Evolutionary conservation across 805 yeast genomes (phyloP), one percentile per base, ranked within the genome.

Genomic region (Tetrapisispora arboricola): DNA sequence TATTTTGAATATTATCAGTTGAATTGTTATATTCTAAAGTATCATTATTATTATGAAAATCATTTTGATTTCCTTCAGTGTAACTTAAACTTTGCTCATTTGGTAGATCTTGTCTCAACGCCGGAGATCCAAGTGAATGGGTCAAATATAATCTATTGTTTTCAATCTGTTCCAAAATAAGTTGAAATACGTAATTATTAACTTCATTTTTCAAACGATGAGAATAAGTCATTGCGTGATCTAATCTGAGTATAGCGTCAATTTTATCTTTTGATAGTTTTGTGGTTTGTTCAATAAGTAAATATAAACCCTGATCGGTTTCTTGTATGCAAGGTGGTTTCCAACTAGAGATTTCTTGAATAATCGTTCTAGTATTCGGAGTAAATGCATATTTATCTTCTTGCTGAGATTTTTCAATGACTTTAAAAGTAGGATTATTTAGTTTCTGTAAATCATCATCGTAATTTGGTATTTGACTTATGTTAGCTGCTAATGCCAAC

Each of bases 201-300:
- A 86, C 83, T 58, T 88, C 95, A 39, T 71, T 74, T 40, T 84
- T 82, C 38, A 87, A 77, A 50, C 77, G 80, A 47, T 81, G 81
- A 17, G 84, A 78, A 57, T 81, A 86, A 41, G 80, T 76, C 44
- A 84, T 66, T 2, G 85, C 75, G 45, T 87, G 82, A 12, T 84
- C 79, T 41, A 84, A 67, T 52, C 96, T 67, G 15, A 76, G 66
- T 16, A 86, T 70, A 0, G 84, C 71, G 39, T 80, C 85, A 2
- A 84, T 70, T 58, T 88, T 88, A 15, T 72, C 75, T 38, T 68
- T 68, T 1, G 80, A 77, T 19, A 81, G 51, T 0, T 55, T 55
- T 45, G 77, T 74, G 0, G 95, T 83, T 51, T 87, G 95, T 15
- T 69, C 75, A 1, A 80, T 72, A 19, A 87, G 61, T 12, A 73